Base-by-base conservation (phyloP, 805 yeast species). In the Metschnikowia borealis region DNA sequence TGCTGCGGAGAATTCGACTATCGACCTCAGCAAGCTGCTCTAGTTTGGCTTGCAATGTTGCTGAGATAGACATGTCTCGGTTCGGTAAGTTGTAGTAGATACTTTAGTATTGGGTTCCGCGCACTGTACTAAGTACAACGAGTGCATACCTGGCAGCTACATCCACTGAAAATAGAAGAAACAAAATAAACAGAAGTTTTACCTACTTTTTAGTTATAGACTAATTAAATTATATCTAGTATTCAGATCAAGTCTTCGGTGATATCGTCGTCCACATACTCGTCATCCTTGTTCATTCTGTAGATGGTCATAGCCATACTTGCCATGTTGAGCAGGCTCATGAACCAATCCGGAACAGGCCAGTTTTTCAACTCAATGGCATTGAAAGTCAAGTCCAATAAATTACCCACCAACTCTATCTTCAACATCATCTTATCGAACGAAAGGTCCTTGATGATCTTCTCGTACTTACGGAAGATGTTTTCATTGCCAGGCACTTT, bases 201-300 rank as follows among this genome's bases (percentile, higher is more conserved):
- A 15, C 11, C 20, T n/a, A 20, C 14, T 7, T 23, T 7, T 38
- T 10, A 17, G 31, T 8, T 18, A 29, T 41, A n/a, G 17, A 15
- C n/a, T 41, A 31, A n/a, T 41, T 18, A 21, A 6, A 5, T 11
- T 41, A 31, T 11, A 2, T 6, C 6, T 31, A n/a, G 17, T 21
- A 14, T 6, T 48, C 61, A 71, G 48, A 71, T 62, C 44, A 73
- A 57, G 48, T 73, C 77, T 49, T 73, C 75, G 18, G 70, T 62
- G 11, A 73, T 67, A 49, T 71, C 75, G 53, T 72, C 78, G 55
- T 73, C 77, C 20, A 63, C 54, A 49, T 73, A 73, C 61, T 73
- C 78, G 52, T 73, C 77, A 52, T 73, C 77, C 59, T 73, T 73
- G 61, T 73, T 73, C 78, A 73, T 73, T 63, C 78, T 70, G 66